Conservation (phyloP, 2,329 filamentous ascomycete species). For the Alternaria conjuncta region DNA sequence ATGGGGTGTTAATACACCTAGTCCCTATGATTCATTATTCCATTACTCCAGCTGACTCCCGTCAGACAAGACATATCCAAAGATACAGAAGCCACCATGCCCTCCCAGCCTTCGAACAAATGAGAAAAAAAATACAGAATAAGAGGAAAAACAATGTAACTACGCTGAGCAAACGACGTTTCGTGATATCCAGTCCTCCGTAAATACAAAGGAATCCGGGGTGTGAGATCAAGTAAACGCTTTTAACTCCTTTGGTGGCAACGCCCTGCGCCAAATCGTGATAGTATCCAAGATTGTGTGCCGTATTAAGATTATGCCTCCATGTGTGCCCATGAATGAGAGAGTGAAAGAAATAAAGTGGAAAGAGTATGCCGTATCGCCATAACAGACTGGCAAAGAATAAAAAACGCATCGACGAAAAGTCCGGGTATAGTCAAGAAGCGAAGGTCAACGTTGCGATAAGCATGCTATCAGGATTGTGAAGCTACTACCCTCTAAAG, state of each 20-base stretch:
- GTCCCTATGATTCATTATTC: slow-evolving; percentile 1
- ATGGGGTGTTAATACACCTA: neutral
- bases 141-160: neutral
- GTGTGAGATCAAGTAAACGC: neutral
- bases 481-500: slow-evolving; percentile 35
- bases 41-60: neutral
- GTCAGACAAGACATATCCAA: slow-evolving; percentile 1
- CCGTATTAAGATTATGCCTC: slow-evolving; percentile 13
- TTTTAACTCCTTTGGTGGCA: slow-evolving; percentile 11
- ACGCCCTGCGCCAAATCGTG: slow-evolving; percentile 6
- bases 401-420: slow-evolving; percentile 7
- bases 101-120: neutral
- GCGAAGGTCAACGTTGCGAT: neutral
- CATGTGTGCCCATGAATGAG: neutral
- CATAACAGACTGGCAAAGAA: neutral
- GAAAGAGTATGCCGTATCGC: neutral
- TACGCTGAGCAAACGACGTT: neutral
- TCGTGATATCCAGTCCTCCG: slow-evolving; percentile 3
- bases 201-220: neutral
- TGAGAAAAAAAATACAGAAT: neutral
- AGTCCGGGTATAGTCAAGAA: slow-evolving; percentile 14
- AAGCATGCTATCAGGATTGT: neutral
- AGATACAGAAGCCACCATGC: neutral
- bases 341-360: neutral
- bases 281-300: slow-evolving; percentile 1